phyloP scores from a whole-genome alignment of 2,329 filamentous ascomycete genomes.

The Colletotrichum sp. region DNA sequence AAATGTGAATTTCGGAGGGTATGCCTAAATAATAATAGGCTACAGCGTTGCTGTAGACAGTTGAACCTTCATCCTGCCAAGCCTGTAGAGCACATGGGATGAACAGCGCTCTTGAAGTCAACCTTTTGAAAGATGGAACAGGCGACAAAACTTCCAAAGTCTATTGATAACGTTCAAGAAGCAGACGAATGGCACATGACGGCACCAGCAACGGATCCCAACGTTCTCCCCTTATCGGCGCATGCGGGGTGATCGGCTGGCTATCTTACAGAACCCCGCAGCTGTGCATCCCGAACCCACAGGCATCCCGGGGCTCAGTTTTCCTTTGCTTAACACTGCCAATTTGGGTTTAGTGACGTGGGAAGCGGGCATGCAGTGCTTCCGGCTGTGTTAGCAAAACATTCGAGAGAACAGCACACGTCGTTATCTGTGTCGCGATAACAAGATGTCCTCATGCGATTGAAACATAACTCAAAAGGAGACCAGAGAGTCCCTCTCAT shows the following conservation, averaged over 20 bases:
- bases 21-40: neutral
- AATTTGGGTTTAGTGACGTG: neutral
- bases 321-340: slow-evolving; percentile 9
- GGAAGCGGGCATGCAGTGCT: neutral
- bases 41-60: neutral
- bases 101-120: neutral
- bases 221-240: neutral
- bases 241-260: neutral
- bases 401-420: neutral
- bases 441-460: neutral
- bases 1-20: neutral
- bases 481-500: neutral
- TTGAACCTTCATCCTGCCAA: neutral
- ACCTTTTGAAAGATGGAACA: neutral
- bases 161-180: neutral
- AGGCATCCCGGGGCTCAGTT: neutral
- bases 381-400: neutral
- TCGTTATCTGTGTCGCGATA: neutral
- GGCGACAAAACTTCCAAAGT: neutral
- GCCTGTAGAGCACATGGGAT: neutral
- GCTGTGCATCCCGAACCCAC: neutral
- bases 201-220: neutral
- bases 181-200: neutral
- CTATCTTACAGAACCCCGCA: neutral
- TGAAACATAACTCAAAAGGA: neutral